Evolutionary conservation across 805 yeast species (phyloP).

Genomic region (Saturnispora gosingensis): DNA sequence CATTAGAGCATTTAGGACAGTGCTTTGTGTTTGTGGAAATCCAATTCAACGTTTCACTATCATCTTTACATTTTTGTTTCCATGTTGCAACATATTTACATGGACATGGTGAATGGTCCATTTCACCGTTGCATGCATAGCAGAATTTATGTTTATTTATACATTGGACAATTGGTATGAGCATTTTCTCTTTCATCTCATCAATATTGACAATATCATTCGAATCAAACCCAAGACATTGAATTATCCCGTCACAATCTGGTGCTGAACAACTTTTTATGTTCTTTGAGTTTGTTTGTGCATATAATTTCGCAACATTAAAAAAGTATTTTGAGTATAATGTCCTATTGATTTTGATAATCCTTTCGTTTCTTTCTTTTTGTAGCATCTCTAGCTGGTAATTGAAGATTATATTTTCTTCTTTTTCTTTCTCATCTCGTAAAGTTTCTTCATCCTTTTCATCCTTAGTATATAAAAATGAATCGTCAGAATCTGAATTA

Average conservation of each 20-base stretch:
- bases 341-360: constrained; percentile 18
- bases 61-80: constrained; percentile 75
- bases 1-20: constrained; percentile 73
- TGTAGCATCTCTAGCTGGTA: constrained; percentile 18
- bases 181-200: constrained; percentile 19
- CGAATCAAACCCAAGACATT: constrained; percentile 26
- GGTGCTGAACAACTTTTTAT: constrained; percentile 81
- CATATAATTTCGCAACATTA: constrained; percentile 37
- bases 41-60: constrained; percentile 85
- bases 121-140: constrained; percentile 57
- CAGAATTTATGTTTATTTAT: constrained; percentile 64
- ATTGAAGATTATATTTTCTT: constrained; percentile 13
- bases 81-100: constrained; percentile 62
- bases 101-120: constrained; percentile 74
- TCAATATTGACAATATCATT: constrained; percentile 20
- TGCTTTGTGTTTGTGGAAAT: constrained; percentile 72
- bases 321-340: constrained; percentile 33
- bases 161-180: constrained; percentile 66
- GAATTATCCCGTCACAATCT: constrained; percentile 59
- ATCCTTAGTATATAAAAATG: background rate
- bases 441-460: constrained; percentile 5
- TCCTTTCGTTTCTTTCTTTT: constrained; percentile 18
- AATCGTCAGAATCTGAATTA: constrained; percentile 7
- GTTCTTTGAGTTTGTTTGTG: constrained; percentile 38
- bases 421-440: constrained; percentile 8